These are phyloP conservation scores for Phaeophleospora eucalypticola DNA, from an alignment of 2,329 filamentous ascomycete species.

Conservation along the genomic window DNA sequence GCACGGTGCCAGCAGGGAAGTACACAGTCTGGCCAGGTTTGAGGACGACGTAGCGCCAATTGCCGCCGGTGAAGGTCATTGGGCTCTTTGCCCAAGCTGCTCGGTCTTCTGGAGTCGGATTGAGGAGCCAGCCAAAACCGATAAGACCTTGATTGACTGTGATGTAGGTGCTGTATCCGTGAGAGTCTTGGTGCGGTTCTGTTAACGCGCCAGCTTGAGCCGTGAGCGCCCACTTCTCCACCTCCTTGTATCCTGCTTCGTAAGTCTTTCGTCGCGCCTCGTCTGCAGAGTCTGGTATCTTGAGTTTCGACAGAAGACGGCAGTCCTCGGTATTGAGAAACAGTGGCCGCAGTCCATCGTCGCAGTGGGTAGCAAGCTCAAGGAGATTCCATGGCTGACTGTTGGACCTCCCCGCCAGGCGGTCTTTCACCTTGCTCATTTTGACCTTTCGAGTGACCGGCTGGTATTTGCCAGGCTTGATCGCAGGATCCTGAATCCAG, in stretches of 20 bases:
- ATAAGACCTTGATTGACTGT: conserved; percentile 30
- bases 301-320: conserved; percentile 31
- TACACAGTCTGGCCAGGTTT: conserved; percentile 31
- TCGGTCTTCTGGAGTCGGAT: conserved; percentile 25
- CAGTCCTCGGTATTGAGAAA: conserved; percentile 32
- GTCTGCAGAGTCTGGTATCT: conserved; percentile 25
- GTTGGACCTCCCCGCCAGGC: conserved; percentile 15
- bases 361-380: conserved; percentile 30
- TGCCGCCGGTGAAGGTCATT: conserved; percentile 19
- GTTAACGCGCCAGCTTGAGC: conserved; percentile 33
- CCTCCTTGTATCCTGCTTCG: conserved; percentile 30
- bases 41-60: conserved; percentile 31
- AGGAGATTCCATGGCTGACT: conserved; percentile 31
- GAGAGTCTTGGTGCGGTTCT: conserved; percentile 33
- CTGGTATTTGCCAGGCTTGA: conserved; percentile 6
- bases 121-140: conserved; percentile 32
- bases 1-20: conserved; percentile 32
- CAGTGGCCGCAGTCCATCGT: conserved; percentile 30
- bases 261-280: conserved; percentile 27
- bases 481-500: conserved; percentile 28
- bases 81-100: conserved; percentile 23
- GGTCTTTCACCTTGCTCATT: conserved; percentile 26
- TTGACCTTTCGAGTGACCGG: conserved; percentile 18
- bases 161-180: conserved; percentile 34
- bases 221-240: conserved; percentile 34